Percentiles rank a stretch among this genome's conserved stretches.
Evolutionary conservation across 2,329 filamentous ascomycete species (phyloP).

Genomic region (Onygena corvina): DNA sequence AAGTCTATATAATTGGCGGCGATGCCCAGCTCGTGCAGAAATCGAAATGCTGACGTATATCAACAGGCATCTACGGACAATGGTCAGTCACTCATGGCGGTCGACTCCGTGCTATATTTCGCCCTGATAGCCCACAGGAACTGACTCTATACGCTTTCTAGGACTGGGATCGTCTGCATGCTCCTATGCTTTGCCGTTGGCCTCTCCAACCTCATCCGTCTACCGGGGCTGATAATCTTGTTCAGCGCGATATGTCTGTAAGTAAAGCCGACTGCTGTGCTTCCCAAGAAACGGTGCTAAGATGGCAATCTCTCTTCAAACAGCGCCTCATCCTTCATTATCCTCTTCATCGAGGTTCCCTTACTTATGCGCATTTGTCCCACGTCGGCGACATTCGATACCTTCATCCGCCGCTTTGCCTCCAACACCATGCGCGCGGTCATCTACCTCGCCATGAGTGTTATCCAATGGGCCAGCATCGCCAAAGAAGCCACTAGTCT

Average conservation of each 20-base stretch:
- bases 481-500: slow-evolving; percentile 54
- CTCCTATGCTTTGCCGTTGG: slow-evolving; percentile 55
- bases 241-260: slow-evolving; percentile 49
- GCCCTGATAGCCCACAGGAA: background rate
- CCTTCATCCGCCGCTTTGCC: slow-evolving; percentile 77
- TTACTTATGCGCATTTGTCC: slow-evolving; percentile 95
- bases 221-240: slow-evolving; percentile 43
- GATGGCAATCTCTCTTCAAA: slow-evolving; percentile 34
- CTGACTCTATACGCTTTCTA: slow-evolving; percentile 10
- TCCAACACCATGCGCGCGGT: slow-evolving; percentile 94
- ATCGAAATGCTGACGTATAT: slow-evolving; percentile 16
- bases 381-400: slow-evolving; percentile 79
- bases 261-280: too few relatives aligned
- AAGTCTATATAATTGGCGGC: slow-evolving; percentile 25
- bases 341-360: slow-evolving; percentile 81
- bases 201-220: slow-evolving; percentile 56
- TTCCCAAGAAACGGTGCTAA: too few relatives aligned
- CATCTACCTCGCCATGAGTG: slow-evolving; percentile 69
- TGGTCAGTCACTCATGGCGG: slow-evolving; percentile 40
- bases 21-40: background rate
- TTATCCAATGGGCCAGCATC: slow-evolving; percentile 74
- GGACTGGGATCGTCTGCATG: slow-evolving; percentile 47
- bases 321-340: slow-evolving; percentile 58
- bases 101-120: background rate
- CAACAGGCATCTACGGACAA: slow-evolving; percentile 54